Base-by-base conservation (phyloP, 1,284 basidiomycete genomes). In the Phellopilus nigrolimitatus region DNA sequence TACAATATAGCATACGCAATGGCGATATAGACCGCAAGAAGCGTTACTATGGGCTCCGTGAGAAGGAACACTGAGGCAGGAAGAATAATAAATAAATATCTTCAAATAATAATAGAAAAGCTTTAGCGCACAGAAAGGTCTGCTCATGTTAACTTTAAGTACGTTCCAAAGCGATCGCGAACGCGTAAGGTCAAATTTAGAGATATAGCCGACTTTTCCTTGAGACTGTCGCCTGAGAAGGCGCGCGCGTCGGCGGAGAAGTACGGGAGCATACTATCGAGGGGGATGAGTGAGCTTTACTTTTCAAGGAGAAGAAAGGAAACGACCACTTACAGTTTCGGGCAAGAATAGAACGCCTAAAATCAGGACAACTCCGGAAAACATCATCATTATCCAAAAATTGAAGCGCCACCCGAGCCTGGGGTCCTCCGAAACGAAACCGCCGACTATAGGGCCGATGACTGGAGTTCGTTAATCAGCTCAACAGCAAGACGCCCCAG, bases 301-400 rank as follows among this genome's bases (percentile, higher is more conserved):
- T 15, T 21, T 24, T 27, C 33, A 31, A 43, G 15, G 33, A 25
- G 7, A 54, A 27, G n/a, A 50, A 9, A 38, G 24, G 12, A 51
- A 9, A 36, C n/a, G 12, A n/a, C 17, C 12, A 59, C 66, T 49
- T 48, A 70, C 72, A 42, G 79, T 80, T 66, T 81, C 79, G 21
- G 76, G 74, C 13, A 72, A 72, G 33, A 74, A 53, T 44, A 76
- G 61, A 43, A 73, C 71, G 5, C 73, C 74, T 9, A 71, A 61
- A 15, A 76, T 54, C 31, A 79, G 68, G 45, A 76, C 76, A 49
- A 79, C 59, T 8, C 65, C 73, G 21, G 78, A 71, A 54, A 80
- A 73, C 13, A 78, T 76, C 59, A 82, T 74, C 70, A 85, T 79
- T 42, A 88, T 68, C 81, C 83, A 86, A 65, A 88, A 87, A 41